Conservation (phyloP, 805 yeast species). For the Pichia nakasei region DNA sequence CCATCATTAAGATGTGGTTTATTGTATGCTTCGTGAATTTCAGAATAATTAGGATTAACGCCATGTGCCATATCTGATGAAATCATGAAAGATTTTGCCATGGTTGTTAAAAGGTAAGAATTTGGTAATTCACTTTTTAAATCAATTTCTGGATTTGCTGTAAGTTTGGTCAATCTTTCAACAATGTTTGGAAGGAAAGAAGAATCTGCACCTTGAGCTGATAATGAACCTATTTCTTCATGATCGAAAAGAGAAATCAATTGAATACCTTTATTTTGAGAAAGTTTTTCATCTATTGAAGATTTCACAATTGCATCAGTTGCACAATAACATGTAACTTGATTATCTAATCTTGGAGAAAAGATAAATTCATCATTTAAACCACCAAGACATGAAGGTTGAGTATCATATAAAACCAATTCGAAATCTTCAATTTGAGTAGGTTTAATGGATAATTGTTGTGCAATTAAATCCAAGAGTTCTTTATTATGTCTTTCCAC, state of each 20-base stretch:
- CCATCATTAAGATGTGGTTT: slow-evolving; percentile 79
- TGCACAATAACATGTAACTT: slow-evolving; percentile 80
- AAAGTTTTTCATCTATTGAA: slow-evolving; percentile 20
- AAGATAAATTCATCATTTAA: slow-evolving; percentile 83
- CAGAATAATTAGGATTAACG: slow-evolving; percentile 84
- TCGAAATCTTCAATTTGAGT: slow-evolving; percentile 81
- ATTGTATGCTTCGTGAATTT: slow-evolving; percentile 68
- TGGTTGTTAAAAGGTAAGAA: slow-evolving; percentile 41
- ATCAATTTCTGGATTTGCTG: slow-evolving; percentile 32
- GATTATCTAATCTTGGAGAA: slow-evolving; percentile 86
- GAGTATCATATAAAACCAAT: slow-evolving; percentile 75
- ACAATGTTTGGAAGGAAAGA: slow-evolving; percentile 77
- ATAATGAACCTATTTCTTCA: slow-evolving; percentile 88
- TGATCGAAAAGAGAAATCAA: slow-evolving; percentile 85
- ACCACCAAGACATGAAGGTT: slow-evolving; percentile 79
- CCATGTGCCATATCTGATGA: slow-evolving; percentile 98
- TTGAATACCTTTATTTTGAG: slow-evolving; percentile 49
- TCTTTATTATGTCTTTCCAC: slow-evolving; percentile 71
- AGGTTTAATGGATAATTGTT: slow-evolving; percentile 45
- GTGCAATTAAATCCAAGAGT: slow-evolving; percentile 59
- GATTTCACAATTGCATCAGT: slow-evolving; percentile 57
- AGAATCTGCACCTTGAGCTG: slow-evolving; percentile 96
- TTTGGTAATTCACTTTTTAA: slow-evolving; percentile 23
- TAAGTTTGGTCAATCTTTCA: slow-evolving; percentile 50
- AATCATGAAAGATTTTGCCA: slow-evolving; percentile 74